Base-by-base conservation (phyloP, 345 rosid genomes). In the Dipteronia dyeriana region DNA sequence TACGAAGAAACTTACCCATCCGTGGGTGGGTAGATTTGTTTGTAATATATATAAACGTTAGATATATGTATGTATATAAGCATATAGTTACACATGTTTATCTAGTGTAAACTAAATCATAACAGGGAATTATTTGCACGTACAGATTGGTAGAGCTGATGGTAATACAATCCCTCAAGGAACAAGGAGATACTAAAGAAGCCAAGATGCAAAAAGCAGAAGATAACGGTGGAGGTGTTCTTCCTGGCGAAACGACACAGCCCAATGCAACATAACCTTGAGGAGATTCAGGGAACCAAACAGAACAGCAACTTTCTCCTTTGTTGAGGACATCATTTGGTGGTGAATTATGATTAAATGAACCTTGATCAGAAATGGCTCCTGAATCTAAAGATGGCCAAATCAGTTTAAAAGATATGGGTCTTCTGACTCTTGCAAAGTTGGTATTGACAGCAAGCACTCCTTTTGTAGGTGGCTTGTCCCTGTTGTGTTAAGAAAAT, bases 251-350 rank as follows among this genome's bases (percentile, higher is more conserved):
- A 75, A 88, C 97, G 81, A 94, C 90, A 84, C 98, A 94, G 72
- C 99, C 85, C 72, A 96, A 76, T 41, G 98, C 95, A 81, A 96
- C 90, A 82, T 92, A 96, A 74, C 97, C 99, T 77, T 86, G 75
- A 12, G 97, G 98, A 38, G 97, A 95, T 84, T 90, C 94, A 71
- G 99, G 98, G 83, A 92, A 89, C 99, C 99, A 96, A 76, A 94
- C 85, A 78, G 90, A 90, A 79, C 97, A 93, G 73, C 66, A 64
- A 74, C 70, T 75, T 2, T 80, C 87, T 69, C 63, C 87, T 71
- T 76, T 82, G 66, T 78, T 72, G 67, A 20, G 26, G 38, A 39
- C 70, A 69, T 67, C 80, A 74, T 70, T 71, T 43, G 67, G 56
- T 38, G n/a, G 73, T 6, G 80, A 76, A 41, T 71, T 66, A 64